Conservation (phyloP, 2,329 filamentous ascomycete species). For the Fusarium xyrophilum region DNA sequence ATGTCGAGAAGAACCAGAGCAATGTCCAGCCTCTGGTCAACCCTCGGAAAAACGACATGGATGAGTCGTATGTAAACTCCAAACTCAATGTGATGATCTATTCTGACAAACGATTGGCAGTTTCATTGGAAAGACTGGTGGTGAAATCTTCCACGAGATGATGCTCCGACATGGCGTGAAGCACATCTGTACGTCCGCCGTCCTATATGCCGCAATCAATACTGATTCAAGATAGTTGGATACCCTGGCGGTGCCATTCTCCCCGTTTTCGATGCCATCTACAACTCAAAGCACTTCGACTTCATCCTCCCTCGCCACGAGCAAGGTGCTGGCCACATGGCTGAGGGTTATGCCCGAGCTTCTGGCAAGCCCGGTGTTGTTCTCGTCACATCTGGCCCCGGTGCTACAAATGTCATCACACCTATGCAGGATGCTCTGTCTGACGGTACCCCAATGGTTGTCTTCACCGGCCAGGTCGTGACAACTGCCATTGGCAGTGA, state of each 20-base stretch:
- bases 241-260: constrained; percentile 97
- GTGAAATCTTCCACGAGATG: constrained; percentile 99
- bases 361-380: constrained; percentile 95
- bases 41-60: constrained; percentile 68
- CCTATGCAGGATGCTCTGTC: constrained; percentile 52
- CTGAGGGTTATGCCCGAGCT: constrained; percentile 89
- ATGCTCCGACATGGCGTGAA: constrained; percentile 91
- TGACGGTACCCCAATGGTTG: neutral
- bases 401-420: constrained; percentile 85
- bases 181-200: constrained; percentile 81
- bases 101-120: constrained; percentile 66
- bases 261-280: constrained; percentile 97
- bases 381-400: constrained; percentile 93
- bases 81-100: neutral
- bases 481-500: neutral
- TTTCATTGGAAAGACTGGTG: constrained; percentile 66
- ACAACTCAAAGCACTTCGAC: constrained; percentile 96
- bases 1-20: constrained; percentile 54
- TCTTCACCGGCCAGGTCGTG: neutral
- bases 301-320: constrained; percentile 92
- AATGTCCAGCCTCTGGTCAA: constrained; percentile 75
- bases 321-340: constrained; percentile 98
- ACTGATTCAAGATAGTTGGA: constrained; percentile 62
- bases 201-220: constrained; percentile 4
- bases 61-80: constrained; percentile 73